Evolutionary conservation across 306 rosid genomes (phyloP).

Genomic region (Pyrus communis): DNA sequence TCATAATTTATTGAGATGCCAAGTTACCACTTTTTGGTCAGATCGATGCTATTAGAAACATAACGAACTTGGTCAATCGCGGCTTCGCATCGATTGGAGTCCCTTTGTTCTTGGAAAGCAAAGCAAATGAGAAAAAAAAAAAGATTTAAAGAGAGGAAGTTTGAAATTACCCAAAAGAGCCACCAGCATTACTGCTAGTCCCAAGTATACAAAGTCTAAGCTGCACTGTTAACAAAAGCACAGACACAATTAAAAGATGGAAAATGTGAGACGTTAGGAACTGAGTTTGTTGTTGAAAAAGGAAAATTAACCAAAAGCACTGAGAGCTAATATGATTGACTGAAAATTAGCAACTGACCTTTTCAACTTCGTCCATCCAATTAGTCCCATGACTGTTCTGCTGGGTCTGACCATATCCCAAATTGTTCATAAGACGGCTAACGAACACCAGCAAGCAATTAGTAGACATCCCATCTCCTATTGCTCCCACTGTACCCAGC

Average conservation of each 20-base stretch:
- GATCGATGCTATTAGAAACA: not conserved
- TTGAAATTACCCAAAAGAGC: constrained; percentile 84
- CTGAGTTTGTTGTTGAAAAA: not conserved
- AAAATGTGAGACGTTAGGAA: not conserved
- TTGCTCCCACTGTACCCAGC: constrained; percentile 75
- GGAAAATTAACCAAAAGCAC: not conserved
- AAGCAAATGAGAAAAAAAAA: constrained; percentile 12
- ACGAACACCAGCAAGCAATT: constrained; percentile 69
- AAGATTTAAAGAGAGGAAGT: not conserved
- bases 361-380: constrained; percentile 72
- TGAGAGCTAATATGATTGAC: not conserved
- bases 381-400: constrained; percentile 22
- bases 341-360: constrained; percentile 30
- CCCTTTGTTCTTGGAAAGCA: constrained; percentile 26
- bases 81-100: not conserved
- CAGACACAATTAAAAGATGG: not conserved
- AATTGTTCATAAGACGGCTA: constrained; percentile 83
- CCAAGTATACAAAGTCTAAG: constrained; percentile 93
- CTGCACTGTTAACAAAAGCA: constrained; percentile 56
- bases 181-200: constrained; percentile 68
- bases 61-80: not conserved
- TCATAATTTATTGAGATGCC: not conserved
- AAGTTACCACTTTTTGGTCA: not conserved
- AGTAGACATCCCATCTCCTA: constrained; percentile 93
- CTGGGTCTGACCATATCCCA: constrained; percentile 50